Evolutionary conservation across 2,329 filamentous ascomycete genomes (phyloP), one percentile per base, ranked within the genome.

Genomic region (Pleoardoris graminearum): DNA sequence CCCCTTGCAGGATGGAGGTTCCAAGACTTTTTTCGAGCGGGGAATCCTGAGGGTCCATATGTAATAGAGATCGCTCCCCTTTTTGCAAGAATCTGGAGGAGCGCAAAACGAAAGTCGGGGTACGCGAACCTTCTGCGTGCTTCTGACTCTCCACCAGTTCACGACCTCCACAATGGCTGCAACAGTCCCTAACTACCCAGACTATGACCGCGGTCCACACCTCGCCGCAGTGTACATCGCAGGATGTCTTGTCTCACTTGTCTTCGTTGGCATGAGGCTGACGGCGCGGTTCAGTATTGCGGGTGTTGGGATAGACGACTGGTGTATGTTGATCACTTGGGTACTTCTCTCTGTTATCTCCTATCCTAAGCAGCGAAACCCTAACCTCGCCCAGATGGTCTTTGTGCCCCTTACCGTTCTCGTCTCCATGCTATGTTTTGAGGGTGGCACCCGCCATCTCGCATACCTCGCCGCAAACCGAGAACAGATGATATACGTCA

Each of bases 251-350:
- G 17, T 64, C 8, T 47, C 55, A 10, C 53, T 59, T 22, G 36
- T 64, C 19, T 57, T 64, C 25, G 60, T 64, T 4, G 56, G 41
- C 30, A 54, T 54, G 52, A 32, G 61, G 29, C 38, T 64, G 19
- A 60, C 45, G 19, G 58, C 61, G n/a, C 41, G 61, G 6, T 59
- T 53, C 43, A 60, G 54, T 30, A 60, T 64, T 36, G 54, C 57
- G 2, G 54, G 54, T 45, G 56, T 64, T 12, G 58, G 58, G 16
- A 54, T 60, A 27, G 61, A 64, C 43, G 61, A 64, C 36, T 62
- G 58, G 58, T 49, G 37, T 39, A 64, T 64, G 61, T 36, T 62
- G 22, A 22, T 54, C 30, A 60, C 59, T 37, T 58, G 55, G 57
- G 61, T 62, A 59, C 47, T 29, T 50, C 43, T 36, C 36, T 25